Conservation (phyloP, 2,329 filamentous ascomycete species). For the Penicillium sp. region DNA sequence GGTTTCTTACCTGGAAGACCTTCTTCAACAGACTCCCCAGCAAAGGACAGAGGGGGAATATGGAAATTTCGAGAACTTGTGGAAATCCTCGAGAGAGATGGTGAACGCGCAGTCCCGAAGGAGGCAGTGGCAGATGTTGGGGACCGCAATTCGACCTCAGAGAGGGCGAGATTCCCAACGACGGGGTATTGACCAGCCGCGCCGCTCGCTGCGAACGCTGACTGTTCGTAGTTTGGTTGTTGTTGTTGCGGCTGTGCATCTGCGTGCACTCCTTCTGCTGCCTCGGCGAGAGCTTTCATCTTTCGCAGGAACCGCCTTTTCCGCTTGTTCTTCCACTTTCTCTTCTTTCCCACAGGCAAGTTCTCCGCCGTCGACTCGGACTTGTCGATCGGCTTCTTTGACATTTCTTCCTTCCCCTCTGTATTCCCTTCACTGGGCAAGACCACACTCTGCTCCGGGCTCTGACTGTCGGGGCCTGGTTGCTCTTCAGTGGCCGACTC, state of each 20-base stretch:
- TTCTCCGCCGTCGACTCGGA: background rate
- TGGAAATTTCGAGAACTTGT: conserved; percentile 1
- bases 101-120: background rate
- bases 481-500: background rate
- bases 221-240: background rate
- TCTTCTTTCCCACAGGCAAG: background rate
- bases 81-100: background rate
- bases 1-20: background rate
- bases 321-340: background rate
- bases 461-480: background rate
- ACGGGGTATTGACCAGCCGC: background rate
- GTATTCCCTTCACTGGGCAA: background rate
- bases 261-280: conserved; percentile 1
- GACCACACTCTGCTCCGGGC: background rate
- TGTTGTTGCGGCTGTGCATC: conserved; percentile 3
- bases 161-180: background rate
- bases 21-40: background rate
- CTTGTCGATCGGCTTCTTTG: background rate
- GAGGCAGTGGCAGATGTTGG: conserved; percentile 1
- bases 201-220: background rate
- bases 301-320: background rate
- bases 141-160: background rate
- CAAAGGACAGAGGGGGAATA: background rate
- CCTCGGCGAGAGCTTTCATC: background rate
- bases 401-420: background rate